A percentile compares a stretch with the other conserved stretches of the same genome.
Conservation (phyloP, 306 rosid species). For the Cicer pinnatifidum region DNA sequence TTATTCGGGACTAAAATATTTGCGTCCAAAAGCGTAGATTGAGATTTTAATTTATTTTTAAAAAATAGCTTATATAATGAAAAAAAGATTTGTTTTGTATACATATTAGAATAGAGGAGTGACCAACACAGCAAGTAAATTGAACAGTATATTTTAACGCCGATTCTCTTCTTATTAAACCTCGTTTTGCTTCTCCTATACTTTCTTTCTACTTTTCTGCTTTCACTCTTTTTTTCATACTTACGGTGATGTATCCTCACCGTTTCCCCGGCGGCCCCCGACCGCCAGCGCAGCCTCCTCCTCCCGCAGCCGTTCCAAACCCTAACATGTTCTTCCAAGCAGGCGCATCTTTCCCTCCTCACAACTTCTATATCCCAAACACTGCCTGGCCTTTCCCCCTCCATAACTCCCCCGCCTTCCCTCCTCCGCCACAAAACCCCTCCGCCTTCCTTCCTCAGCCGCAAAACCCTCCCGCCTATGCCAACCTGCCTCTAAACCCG, state of each 20-base stretch:
- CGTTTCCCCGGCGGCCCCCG: constrained; percentile 43
- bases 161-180: not conserved
- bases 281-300: constrained; percentile 44
- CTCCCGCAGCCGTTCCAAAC: constrained; percentile 15
- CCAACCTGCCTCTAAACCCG: constrained; percentile 12
- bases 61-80: too few relatives aligned
- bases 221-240: not conserved
- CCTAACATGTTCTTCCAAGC: constrained; percentile 31
- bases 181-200: not conserved
- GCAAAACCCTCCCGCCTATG: not conserved
- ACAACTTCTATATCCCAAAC: constrained; percentile 45
- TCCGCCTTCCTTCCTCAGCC: too few relatives aligned
- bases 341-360: constrained; percentile 9
- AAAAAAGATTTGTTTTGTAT: too few relatives aligned
- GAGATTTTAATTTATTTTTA: too few relatives aligned
- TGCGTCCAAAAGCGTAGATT: too few relatives aligned
- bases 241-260: constrained; percentile 48
- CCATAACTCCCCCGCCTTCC: not conserved
- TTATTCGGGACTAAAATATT: too few relatives aligned
- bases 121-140: too few relatives aligned
- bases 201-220: not conserved
- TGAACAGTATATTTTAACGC: not conserved
- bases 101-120: too few relatives aligned
- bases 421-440: not conserved
- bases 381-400: constrained; percentile 40